Percentiles rank a stretch among this genome's conserved stretches.
Conservation (phyloP, 73 alveolate species). For the Paraurostyla sp. region DNA sequence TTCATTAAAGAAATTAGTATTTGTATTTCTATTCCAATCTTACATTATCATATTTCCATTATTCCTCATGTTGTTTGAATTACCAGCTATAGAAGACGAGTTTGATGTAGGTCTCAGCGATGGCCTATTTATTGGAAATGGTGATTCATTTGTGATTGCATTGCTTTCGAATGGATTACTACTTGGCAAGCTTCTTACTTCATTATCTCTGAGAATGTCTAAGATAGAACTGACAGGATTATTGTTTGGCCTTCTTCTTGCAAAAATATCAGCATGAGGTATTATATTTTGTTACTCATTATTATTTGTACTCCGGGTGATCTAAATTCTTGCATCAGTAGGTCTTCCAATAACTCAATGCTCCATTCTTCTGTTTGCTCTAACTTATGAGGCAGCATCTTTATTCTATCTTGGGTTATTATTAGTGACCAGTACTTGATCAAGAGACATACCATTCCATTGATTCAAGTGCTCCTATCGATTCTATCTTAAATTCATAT, state of each 20-base stretch:
- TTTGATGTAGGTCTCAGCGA: constrained; percentile 14
- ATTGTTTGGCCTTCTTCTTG: too few species aligned
- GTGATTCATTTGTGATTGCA: not conserved
- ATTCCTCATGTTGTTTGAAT: not conserved
- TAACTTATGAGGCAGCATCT: not conserved
- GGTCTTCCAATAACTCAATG: constrained; percentile 52
- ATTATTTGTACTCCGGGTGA: not conserved
- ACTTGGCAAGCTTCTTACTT: too few species aligned
- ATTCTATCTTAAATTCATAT: constrained; percentile 36
- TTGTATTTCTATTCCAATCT: not conserved
- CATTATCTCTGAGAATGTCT: too few species aligned
- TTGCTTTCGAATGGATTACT: too few species aligned
- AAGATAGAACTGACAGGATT: too few species aligned
- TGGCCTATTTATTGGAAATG: not conserved
- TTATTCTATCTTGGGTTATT: constrained; percentile 27
- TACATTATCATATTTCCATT: constrained; percentile 7
- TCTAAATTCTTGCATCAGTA: not conserved
- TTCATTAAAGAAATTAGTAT: not conserved
- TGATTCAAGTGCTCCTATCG: constrained; percentile 3
- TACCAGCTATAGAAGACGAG: constrained; percentile 17
- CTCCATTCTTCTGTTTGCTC: constrained; percentile 30
- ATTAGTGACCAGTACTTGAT: constrained; percentile 16
- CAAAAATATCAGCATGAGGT: not conserved
- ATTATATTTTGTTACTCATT: not conserved
- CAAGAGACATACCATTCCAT: constrained; percentile 38